Base-by-base conservation (phyloP, 139 green algal species). In the Microglena sp. region DNA sequence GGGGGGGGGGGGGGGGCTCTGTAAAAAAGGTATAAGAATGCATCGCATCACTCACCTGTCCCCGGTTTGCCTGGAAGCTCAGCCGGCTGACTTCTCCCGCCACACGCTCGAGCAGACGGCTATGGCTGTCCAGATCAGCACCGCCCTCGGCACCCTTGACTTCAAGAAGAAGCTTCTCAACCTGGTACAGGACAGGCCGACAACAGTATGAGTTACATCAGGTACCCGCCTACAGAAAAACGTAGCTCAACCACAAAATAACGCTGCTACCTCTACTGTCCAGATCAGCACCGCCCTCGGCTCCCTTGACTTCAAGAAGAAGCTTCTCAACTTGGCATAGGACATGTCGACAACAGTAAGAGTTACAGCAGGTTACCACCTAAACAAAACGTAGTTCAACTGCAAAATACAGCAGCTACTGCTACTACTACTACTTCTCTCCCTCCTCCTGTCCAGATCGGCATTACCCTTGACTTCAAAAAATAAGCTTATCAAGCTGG, bases 141-240 rank as follows among this genome's bases (percentile, higher is more conserved):
- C 34, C 18, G 6, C 29, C 8, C 6, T 64, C 62, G n/a, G 56
- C 57, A 29, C 62, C 68, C 32, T 68, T 60, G 33, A 91, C 73
- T 67, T 96, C 90, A 6, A 71, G 72, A 27, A 96, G 74, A 35
- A 96, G 86, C 83, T 95, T 96, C 68, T 96, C 89, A n/a, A 96
- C 84, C 83, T 90, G 76, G 11, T 26, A 50, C 11, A 11, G 18
- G 40, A 15, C 18, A n/a, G 40, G 40, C 18, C 5, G 24, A 33
- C 22, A 35, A 8, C 8, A 33, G 24, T 22, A 21, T 58, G 21
- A 28, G 27, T n/a, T n/a, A n/a, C n/a, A n/a, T n/a, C n/a, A n/a
- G n/a, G n/a, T n/a, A n/a, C n/a, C n/a, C n/a, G n/a, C n/a, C n/a
- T n/a, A n/a, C n/a, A n/a, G n/a, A n/a, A n/a, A n/a, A n/a, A n/a